Evolutionary conservation across 805 yeast genomes (phyloP).

Genomic region (Candida krabiensis): DNA sequence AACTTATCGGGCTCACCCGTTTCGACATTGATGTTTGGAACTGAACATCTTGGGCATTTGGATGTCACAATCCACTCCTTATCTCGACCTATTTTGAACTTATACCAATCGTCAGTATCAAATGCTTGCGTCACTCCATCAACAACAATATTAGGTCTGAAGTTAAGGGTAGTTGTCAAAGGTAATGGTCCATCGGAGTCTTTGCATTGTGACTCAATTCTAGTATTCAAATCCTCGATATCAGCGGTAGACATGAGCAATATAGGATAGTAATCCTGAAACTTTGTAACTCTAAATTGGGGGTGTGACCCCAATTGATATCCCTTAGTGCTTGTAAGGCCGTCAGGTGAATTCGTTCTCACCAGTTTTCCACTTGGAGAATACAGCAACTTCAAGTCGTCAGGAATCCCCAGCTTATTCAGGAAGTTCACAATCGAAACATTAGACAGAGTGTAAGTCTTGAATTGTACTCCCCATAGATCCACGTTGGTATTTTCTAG

Average conservation of each 20-base stretch:
- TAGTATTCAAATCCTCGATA: constrained; percentile 16
- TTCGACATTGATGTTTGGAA: constrained; percentile 24
- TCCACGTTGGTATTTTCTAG: constrained; percentile 11
- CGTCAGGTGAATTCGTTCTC: constrained; percentile 23
- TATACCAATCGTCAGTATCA: constrained; percentile 27
- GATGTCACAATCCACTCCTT: constrained; percentile 24
- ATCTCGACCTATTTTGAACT: constrained; percentile 12
- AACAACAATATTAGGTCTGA: constrained; percentile 26
- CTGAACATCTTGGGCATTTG: constrained; percentile 30
- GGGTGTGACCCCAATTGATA: constrained; percentile 8
- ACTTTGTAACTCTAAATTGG: constrained; percentile 21
- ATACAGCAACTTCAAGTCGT: constrained; percentile 18
- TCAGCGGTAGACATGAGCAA: constrained; percentile 23
- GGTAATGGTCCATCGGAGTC: constrained; percentile 1
- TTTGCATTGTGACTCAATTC: constrained; percentile 5
- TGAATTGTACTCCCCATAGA: constrained; percentile 26
- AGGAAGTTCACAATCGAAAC: constrained; percentile 16
- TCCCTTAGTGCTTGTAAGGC: constrained; percentile 6
- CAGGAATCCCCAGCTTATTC: constrained; percentile 12
- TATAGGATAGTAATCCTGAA: constrained; percentile 30
- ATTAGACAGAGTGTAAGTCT: constrained; percentile 15
- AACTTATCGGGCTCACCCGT: constrained; percentile 19
- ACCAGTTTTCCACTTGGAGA: constrained; percentile 25
- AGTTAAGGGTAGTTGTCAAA: constrained; percentile 13
- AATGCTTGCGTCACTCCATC: constrained; percentile 14